phyloP scores from a whole-genome alignment of 2,329 filamentous ascomycete genomes.

The Alternaria arborescens region DNA sequence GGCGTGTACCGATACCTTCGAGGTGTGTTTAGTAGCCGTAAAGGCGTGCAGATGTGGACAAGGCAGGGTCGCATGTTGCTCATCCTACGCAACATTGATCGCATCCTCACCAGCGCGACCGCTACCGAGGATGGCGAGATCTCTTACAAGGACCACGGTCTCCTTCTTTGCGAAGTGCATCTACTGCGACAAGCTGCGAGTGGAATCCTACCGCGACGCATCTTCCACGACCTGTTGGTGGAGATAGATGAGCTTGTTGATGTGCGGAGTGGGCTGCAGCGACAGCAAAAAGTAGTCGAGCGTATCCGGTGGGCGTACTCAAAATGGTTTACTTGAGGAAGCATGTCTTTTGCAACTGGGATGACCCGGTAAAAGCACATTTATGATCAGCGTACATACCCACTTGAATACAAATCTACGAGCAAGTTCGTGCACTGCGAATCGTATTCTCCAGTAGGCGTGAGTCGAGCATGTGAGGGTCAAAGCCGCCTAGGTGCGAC shows the following conservation, averaged over 20 bases:
- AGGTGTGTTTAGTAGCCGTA: conserved; percentile 73
- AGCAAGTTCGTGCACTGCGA: neutral
- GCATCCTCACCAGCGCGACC: conserved; percentile 60
- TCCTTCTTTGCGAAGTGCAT: conserved; percentile 90
- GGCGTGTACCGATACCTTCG: conserved; percentile 76
- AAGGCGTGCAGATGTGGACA: conserved; percentile 70
- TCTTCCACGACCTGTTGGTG: conserved; percentile 85
- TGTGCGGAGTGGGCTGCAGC: conserved; percentile 75
- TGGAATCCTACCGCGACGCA: conserved; percentile 73
- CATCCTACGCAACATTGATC: conserved; percentile 87
- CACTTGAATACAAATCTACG: conserved; percentile 2
- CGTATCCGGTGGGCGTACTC: conserved; percentile 91
- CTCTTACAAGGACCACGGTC: conserved; percentile 89
- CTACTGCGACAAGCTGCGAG: conserved; percentile 75
- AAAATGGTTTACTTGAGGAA: conserved; percentile 65
- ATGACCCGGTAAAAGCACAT: neutral
- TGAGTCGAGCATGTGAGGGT: neutral
- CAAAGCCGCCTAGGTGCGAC: too few species aligned
- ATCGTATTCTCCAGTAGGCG: neutral
- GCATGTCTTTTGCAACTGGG: neutral
- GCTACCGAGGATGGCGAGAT: conserved; percentile 77
- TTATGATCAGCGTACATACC: conserved; percentile 5
- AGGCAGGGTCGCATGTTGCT: conserved; percentile 76
- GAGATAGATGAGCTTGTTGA: conserved; percentile 88
- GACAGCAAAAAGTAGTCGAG: conserved; percentile 80